Evolutionary conservation across 345 rosid genomes (phyloP).

Genomic region (Pugionium cornutum): DNA sequence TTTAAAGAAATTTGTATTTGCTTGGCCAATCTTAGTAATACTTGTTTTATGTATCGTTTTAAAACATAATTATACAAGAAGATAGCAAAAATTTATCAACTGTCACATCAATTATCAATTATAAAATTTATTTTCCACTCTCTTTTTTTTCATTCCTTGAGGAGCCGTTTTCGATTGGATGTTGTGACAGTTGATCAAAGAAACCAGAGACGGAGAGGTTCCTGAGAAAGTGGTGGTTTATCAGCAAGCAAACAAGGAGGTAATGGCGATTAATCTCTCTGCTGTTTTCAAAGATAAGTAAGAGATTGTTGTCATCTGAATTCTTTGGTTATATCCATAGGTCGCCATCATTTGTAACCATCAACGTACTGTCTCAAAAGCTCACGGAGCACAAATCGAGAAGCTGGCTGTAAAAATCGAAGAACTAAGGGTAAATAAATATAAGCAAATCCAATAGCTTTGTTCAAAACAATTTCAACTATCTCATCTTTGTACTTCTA

Average conservation of each 20-base stretch:
- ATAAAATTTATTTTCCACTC: conserved; percentile 7
- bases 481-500: conserved; percentile 12
- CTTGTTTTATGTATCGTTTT: background rate
- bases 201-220: conserved; percentile 87
- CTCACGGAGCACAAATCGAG: conserved; percentile 55
- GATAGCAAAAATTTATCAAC: background rate
- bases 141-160: background rate
- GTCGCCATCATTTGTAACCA: conserved; percentile 96
- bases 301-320: conserved; percentile 14
- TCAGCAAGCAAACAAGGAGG: conserved; percentile 93
- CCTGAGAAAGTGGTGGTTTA: conserved; percentile 77
- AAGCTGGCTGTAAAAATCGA: conserved; percentile 38
- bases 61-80: background rate
- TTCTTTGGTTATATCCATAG: conserved; percentile 25
- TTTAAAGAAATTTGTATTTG: background rate
- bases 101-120: background rate
- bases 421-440: conserved; percentile 47
- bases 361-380: conserved; percentile 88
- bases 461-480: conserved; percentile 3
- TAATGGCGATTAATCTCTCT: conserved; percentile 26
- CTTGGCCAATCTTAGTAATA: background rate
- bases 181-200: conserved; percentile 67
- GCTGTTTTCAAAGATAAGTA: background rate
- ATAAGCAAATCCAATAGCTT: background rate
- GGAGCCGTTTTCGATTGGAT: conserved; percentile 12